These are phyloP conservation scores for Albophoma yamanashiensis DNA, from an alignment of 2,329 filamentous ascomycete genomes.

Conservation along the genomic window DNA sequence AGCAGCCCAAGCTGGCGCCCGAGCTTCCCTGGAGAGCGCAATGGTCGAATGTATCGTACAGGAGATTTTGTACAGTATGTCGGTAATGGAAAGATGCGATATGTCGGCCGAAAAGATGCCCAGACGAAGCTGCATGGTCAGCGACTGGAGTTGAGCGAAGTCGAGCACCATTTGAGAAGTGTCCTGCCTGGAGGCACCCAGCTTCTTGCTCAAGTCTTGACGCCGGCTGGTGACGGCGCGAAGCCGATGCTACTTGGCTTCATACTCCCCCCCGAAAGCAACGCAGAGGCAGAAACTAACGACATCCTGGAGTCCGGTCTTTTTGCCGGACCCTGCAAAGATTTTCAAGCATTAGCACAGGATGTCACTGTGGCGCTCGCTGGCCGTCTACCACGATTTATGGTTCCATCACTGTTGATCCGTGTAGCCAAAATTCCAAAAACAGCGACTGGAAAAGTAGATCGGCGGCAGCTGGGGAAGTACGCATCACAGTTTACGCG, in stretches of 20 bases:
- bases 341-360: neutral
- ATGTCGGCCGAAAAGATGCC: slow-evolving; percentile 1
- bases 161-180: neutral
- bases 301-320: neutral
- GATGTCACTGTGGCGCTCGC: neutral
- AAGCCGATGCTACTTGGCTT: neutral
- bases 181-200: neutral
- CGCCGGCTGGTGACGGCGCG: neutral
- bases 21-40: slow-evolving; percentile 4
- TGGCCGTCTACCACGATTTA: slow-evolving; percentile 8
- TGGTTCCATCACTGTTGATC: slow-evolving; percentile 10
- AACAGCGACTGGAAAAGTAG: slow-evolving; percentile 9
- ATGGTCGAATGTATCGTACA: neutral
- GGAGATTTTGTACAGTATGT: slow-evolving; percentile 3
- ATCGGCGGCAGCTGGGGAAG: slow-evolving; percentile 5
- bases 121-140: slow-evolving; percentile 3
- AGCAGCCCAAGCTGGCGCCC: slow-evolving; percentile 29
- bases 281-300: neutral
- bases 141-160: slow-evolving; percentile 2
- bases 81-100: neutral
- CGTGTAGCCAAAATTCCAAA: slow-evolving; percentile 6
- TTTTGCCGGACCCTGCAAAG: neutral
- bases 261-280: neutral
- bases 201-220: neutral
- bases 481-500: neutral